Evolutionary conservation across 441 rosid species (phyloP), one percentile per base, ranked within the genome.

Genomic region (Manihot esculenta): DNA sequence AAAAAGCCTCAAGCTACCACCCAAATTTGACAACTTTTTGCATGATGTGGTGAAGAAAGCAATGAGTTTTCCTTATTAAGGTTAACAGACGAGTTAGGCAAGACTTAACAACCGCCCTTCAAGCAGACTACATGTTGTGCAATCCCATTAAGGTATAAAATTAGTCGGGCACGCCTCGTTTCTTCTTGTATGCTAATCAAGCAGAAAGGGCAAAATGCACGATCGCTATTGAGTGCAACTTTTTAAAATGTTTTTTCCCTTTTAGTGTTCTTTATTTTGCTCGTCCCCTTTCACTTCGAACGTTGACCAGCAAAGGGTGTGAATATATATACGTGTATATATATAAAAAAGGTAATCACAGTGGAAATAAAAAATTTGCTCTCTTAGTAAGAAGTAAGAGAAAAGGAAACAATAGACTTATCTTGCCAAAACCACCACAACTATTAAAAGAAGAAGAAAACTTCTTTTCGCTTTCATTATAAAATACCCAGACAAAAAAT

Each of bases 81-180:
- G 63, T 58, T 41, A 3, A 35, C 27, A 62, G 3, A 53, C 27
- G 61, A 62, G 41, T 67, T 67, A 18, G 63, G 72, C 75, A 69
- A 12, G 54, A 69, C 72, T 71, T 76, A 74, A 53, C 72, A 68
- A 68, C n/a, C n/a, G n/a, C n/a, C n/a, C n/a, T n/a, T n/a, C n/a
- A n/a, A n/a, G n/a, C n/a, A n/a, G n/a, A n/a, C n/a, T n/a, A n/a
- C n/a, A n/a, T n/a, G n/a, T n/a, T 49, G 30, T 15, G 18, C n/a
- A 15, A 54, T 56, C 41, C 41, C 41, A 35, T 35, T 35, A 50
- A 69, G n/a, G 26, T 59, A 69, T 35, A 48, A 33, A 3, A 70
- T 6, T 38, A 35, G 62, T 62, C 23, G 51, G 41, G 14, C 60
- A 62, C 67, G 60, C 48, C 62, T 69, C 42, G 14, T 41, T 33